phyloP scores from a whole-genome alignment of 2,329 filamentous ascomycete genomes.

The Neoscytalidium dimidiatum region DNA sequence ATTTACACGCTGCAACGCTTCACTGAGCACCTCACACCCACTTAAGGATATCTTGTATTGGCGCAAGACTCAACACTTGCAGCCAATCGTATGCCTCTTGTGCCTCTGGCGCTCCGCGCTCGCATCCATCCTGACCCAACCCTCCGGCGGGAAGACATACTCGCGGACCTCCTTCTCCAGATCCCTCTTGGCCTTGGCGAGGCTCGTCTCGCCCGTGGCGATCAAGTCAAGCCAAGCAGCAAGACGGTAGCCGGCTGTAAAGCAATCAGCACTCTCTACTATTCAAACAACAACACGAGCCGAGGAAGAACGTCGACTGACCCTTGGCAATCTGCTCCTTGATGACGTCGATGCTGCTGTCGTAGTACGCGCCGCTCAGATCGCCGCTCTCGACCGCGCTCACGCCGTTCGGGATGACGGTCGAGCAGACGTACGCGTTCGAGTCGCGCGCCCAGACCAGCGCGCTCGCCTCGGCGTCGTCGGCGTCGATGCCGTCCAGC shows the following conservation, averaged over 20 bases:
- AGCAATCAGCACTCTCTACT: not conserved
- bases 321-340: slow-evolving; percentile 48
- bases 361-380: slow-evolving; percentile 38
- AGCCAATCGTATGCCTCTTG: slow-evolving; percentile 17
- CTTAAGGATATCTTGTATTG: too few relatives aligned
- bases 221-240: slow-evolving; percentile 39
- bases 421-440: slow-evolving; percentile 45
- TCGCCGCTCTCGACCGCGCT: slow-evolving; percentile 39
- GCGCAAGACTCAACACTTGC: slow-evolving; percentile 4
- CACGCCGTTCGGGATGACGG: slow-evolving; percentile 42
- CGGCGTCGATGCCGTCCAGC: slow-evolving; percentile 39
- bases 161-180: not conserved
- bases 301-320: slow-evolving; percentile 21
- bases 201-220: slow-evolving; percentile 25
- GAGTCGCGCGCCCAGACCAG: slow-evolving; percentile 46
- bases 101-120: slow-evolving; percentile 6
- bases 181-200: slow-evolving; percentile 14
- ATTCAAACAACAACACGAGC: not conserved
- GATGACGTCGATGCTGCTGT: slow-evolving; percentile 40
- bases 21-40: too few relatives aligned
- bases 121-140: not conserved
- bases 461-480: slow-evolving; percentile 37
- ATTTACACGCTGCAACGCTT: too few relatives aligned
- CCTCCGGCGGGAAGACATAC: slow-evolving; percentile 11
- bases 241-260: slow-evolving; percentile 34